phyloP scores from a whole-genome alignment of 108 stramenopile genomes.

The Bacterosira constricta region DNA sequence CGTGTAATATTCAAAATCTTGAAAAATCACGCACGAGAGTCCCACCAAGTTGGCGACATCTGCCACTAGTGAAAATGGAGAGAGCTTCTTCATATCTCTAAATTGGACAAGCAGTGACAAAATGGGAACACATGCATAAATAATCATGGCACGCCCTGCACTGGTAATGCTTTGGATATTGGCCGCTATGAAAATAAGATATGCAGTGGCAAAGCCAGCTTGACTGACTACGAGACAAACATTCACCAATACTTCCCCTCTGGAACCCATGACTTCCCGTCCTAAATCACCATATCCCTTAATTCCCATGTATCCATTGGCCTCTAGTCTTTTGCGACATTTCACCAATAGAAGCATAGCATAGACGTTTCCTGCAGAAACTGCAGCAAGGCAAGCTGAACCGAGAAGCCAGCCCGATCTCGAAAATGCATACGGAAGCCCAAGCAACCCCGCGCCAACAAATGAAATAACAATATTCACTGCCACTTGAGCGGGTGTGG shows the following conservation, averaged over 20 bases:
- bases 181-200: slow-evolving; percentile 83
- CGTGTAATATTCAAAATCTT: slow-evolving; percentile 62
- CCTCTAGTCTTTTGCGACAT: slow-evolving; percentile 43
- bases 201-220: slow-evolving; percentile 82
- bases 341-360: slow-evolving; percentile 71
- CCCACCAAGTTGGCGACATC: slow-evolving; percentile 69
- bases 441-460: slow-evolving; percentile 80
- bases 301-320: slow-evolving; percentile 21
- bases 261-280: slow-evolving; percentile 51
- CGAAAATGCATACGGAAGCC: slow-evolving; percentile 75
- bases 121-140: slow-evolving; percentile 66
- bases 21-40: slow-evolving; percentile 62
- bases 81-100: slow-evolving; percentile 59
- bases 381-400: slow-evolving; percentile 35
- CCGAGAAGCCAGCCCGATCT: slow-evolving; percentile 74
- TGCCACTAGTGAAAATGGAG: slow-evolving; percentile 73
- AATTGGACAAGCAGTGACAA: slow-evolving; percentile 63
- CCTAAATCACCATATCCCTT: slow-evolving; percentile 70
- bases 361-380: slow-evolving; percentile 70
- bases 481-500: slow-evolving; percentile 56
- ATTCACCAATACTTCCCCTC: slow-evolving; percentile 69
- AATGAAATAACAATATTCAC: slow-evolving; percentile 83
- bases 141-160: slow-evolving; percentile 45
- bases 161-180: slow-evolving; percentile 59
- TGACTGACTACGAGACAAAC: slow-evolving; percentile 72